Evolutionary conservation across 2,329 filamentous ascomycete species (phyloP).

Genomic region (Thielaviopsis populi): DNA sequence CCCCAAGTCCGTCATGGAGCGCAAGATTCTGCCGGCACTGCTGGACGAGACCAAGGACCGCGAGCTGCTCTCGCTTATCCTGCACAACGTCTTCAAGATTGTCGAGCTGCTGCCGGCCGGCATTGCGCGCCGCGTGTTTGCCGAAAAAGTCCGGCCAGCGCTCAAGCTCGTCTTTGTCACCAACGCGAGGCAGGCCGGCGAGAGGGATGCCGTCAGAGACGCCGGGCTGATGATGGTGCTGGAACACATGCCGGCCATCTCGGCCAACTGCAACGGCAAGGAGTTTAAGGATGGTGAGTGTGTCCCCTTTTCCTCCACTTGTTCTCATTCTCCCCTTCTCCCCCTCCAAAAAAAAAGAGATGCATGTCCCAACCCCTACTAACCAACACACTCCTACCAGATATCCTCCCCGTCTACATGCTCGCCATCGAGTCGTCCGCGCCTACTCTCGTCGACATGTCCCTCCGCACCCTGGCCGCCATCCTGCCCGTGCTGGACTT

Average conservation of each 20-base stretch:
- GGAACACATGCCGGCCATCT: constrained; percentile 62
- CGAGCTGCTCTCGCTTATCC: constrained; percentile 66
- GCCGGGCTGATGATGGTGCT: constrained; percentile 83
- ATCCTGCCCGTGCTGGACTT: constrained; percentile 88
- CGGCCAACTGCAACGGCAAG: constrained; percentile 70
- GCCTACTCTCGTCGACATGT: constrained; percentile 75
- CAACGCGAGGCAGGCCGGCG: constrained; percentile 42
- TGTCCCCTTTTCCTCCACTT: too few species aligned
- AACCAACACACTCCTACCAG: constrained; percentile 28
- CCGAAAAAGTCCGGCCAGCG: constrained; percentile 70
- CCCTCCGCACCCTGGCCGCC: constrained; percentile 60
- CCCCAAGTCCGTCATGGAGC: constrained; percentile 83
- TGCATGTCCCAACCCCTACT: too few species aligned
- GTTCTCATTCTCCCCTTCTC: too few species aligned
- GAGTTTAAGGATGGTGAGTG: constrained; percentile 80
- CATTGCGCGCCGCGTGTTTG: constrained; percentile 56
- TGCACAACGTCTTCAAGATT: constrained; percentile 89
- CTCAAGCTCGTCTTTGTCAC: constrained; percentile 70
- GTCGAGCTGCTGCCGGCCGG: constrained; percentile 56
- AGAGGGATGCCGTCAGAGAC: constrained; percentile 71
- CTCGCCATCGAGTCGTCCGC: constrained; percentile 77
- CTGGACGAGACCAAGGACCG: constrained; percentile 89
- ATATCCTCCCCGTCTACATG: constrained; percentile 74
- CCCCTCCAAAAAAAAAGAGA: too few species aligned
- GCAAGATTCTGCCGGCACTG: constrained; percentile 77